These are phyloP conservation scores for Solidago caesia DNA, from an alignment of 129 eudicot species.

Conservation along the genomic window DNA sequence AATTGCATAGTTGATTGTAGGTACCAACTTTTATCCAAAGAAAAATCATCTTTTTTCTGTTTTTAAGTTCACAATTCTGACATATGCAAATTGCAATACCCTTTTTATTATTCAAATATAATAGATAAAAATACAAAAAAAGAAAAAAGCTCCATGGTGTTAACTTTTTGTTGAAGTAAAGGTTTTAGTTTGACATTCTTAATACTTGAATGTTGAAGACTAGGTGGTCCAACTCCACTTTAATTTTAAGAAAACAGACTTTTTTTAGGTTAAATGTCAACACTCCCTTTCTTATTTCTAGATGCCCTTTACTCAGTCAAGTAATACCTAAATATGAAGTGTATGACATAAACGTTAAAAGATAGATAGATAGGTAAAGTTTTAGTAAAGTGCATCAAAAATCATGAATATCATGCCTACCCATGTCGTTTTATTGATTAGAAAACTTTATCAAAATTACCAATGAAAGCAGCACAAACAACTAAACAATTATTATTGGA, in stretches of 20 bases:
- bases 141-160: neutral
- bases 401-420: conserved; percentile 5
- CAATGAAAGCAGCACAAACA: conserved; percentile 8
- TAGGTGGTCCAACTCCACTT: conserved; percentile 23
- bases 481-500: neutral
- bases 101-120: neutral
- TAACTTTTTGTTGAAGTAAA: conserved; percentile 1
- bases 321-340: too few relatives aligned
- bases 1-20: neutral
- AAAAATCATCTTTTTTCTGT: neutral
- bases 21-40: neutral
- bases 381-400: neutral
- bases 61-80: neutral
- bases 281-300: neutral
- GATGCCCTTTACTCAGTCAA: neutral
- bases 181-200: neutral
- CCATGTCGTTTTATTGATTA: neutral
- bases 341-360: too few relatives aligned
- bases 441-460: conserved; percentile 1
- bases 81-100: neutral
- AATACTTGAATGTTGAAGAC: neutral
- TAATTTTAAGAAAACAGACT: neutral
- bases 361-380: neutral
- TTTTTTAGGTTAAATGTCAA: conserved; percentile 11
- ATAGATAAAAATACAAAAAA: neutral